These are phyloP conservation scores for Cyclocybe cylindracea DNA, from an alignment of 768 basidiomycete species.

Conservation along the genomic window DNA sequence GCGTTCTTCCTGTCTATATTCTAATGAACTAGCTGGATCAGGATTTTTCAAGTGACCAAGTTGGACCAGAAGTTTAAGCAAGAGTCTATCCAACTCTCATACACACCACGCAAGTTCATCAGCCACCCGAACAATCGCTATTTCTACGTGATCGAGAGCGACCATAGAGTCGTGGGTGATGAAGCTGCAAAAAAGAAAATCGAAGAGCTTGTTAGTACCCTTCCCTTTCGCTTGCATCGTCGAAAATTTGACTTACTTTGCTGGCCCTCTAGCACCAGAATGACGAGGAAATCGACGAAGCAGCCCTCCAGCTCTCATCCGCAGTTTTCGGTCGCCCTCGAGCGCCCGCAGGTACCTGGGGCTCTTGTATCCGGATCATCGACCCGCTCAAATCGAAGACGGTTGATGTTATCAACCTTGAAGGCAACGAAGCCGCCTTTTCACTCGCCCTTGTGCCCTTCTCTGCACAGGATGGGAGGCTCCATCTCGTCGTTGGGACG, in stretches of 20 bases:
- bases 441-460: conserved; percentile 90
- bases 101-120: conserved; percentile 94
- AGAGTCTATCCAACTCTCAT: conserved; percentile 85
- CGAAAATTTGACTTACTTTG: conserved; percentile 2
- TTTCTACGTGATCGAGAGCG: conserved; percentile 94
- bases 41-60: conserved; percentile 96
- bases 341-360: conserved; percentile 92
- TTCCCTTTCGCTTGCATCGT: neutral
- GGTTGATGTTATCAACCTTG: conserved; percentile 72
- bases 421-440: conserved; percentile 95
- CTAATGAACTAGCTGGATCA: conserved; percentile 26
- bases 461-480: conserved; percentile 72
- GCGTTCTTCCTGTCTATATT: conserved; percentile 3
- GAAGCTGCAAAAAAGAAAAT: conserved; percentile 67
- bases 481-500: conserved; percentile 92
- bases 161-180: conserved; percentile 83
- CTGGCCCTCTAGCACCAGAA: conserved; percentile 48
- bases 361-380: conserved; percentile 88
- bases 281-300: conserved; percentile 72
- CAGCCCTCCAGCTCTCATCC: conserved; percentile 72
- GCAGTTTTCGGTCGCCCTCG: conserved; percentile 84
- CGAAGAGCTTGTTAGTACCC: conserved; percentile 61
- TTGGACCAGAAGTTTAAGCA: conserved; percentile 95
- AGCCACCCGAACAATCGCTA: conserved; percentile 81
- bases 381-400: conserved; percentile 84